These are phyloP conservation scores for Aspergillus hortae DNA, from an alignment of 2,329 filamentous ascomycete species.

Conservation along the genomic window DNA sequence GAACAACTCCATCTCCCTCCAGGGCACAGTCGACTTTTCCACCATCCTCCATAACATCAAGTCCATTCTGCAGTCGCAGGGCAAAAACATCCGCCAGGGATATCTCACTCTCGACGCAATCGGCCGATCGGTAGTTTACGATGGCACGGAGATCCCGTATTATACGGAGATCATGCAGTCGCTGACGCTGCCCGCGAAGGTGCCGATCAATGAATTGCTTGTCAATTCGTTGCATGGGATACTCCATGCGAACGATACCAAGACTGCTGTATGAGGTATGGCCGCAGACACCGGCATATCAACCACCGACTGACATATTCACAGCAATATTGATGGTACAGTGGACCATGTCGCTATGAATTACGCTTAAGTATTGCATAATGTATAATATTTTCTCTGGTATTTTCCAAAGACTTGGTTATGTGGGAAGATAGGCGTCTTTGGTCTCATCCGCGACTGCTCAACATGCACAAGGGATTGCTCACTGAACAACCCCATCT, in stretches of 20 bases:
- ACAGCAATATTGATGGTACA: too few species aligned
- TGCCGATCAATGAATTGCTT: slow-evolving; percentile 14
- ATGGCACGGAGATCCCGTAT: slow-evolving; percentile 16
- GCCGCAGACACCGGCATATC: too few species aligned
- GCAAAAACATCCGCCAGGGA: slow-evolving; percentile 5
- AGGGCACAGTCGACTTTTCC: slow-evolving; percentile 15
- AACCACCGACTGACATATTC: too few species aligned
- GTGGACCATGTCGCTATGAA: too few species aligned
- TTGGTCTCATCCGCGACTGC: too few species aligned
- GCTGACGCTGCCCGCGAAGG: slow-evolving; percentile 13
- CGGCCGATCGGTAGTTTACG: slow-evolving; percentile 10
- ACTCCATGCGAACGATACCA: neutral
- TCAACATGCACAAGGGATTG: too few species aligned
- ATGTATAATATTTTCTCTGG: too few species aligned
- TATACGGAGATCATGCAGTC: slow-evolving; percentile 17
- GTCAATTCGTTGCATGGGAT: slow-evolving; percentile 14
- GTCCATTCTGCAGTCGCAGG: slow-evolving; percentile 14
- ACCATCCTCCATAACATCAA: slow-evolving; percentile 13
- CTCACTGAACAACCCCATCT: too few species aligned
- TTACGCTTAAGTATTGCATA: too few species aligned
- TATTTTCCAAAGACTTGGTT: too few species aligned
- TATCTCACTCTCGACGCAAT: slow-evolving; percentile 8
- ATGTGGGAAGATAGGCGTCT: too few species aligned
- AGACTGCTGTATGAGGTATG: neutral
- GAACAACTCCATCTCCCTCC: slow-evolving; percentile 18